These are phyloP conservation scores for Warburgia ugandensis DNA, from an alignment of 164 flowering plant species.

Conservation along the genomic window DNA sequence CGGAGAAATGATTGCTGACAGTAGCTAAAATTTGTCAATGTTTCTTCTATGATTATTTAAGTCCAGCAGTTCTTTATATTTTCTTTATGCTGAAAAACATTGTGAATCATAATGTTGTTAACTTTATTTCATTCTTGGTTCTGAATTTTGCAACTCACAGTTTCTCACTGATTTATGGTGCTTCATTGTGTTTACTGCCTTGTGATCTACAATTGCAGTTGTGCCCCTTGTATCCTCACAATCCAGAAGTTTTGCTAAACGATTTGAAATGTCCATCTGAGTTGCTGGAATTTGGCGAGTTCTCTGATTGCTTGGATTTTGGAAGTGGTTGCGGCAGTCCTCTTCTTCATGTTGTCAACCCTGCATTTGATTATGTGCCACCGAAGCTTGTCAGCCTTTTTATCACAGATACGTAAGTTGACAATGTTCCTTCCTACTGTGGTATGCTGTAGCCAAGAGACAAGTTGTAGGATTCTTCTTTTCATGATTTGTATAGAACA, in stretches of 20 bases:
- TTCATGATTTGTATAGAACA: not conserved
- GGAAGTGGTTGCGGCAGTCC: conserved; percentile 68
- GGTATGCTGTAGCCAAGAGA: not conserved
- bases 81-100: too few relatives aligned
- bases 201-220: conserved; percentile 39
- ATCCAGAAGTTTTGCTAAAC: conserved; percentile 90
- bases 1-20: too few relatives aligned
- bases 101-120: too few relatives aligned
- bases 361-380: conserved; percentile 95
- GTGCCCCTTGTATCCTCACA: conserved; percentile 97
- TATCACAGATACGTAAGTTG: conserved; percentile 95
- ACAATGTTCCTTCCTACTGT: not conserved
- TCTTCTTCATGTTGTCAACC: conserved; percentile 92
- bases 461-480: not conserved
- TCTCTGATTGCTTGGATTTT: conserved; percentile 95
- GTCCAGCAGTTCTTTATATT: too few relatives aligned
- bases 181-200: conserved; percentile 2
- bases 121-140: too few relatives aligned
- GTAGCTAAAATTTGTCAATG: too few relatives aligned
- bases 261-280: conserved; percentile 96
- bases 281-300: conserved; percentile 90
- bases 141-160: too few relatives aligned
- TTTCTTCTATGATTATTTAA: too few relatives aligned
- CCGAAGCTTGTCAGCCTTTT: conserved; percentile 96
- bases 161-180: not conserved